Conservation (phyloP, 331 rosid genomes). For the Quercus lobata region DNA sequence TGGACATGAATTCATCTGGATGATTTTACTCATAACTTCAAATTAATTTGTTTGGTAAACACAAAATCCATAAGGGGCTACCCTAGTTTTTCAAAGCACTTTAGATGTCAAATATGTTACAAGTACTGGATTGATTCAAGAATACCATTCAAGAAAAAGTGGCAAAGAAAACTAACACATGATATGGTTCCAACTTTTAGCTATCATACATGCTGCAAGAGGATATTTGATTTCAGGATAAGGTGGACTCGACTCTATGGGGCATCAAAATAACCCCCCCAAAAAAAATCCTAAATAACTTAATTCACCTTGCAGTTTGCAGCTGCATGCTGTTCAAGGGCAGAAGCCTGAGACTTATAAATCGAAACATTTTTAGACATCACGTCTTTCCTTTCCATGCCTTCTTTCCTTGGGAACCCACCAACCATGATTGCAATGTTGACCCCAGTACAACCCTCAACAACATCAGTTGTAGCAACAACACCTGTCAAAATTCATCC, state of each 20-base stretch:
- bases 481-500: slow-evolving; percentile 48
- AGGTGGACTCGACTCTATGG: not conserved
- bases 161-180: too few relatives aligned
- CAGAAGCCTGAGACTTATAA: slow-evolving; percentile 95
- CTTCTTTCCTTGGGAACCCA: slow-evolving; percentile 92
- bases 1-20: not conserved
- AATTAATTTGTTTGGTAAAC: not conserved
- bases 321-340: slow-evolving; percentile 84
- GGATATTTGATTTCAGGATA: not conserved
- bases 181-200: not conserved
- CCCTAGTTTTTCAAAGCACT: not conserved
- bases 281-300: not conserved
- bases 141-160: not conserved
- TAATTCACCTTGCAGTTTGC: slow-evolving; percentile 73
- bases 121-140: not conserved
- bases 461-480: slow-evolving; percentile 88
- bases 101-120: not conserved
- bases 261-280: not conserved
- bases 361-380: slow-evolving; percentile 87
- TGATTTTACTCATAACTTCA: not conserved
- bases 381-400: slow-evolving; percentile 90
- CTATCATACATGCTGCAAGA: not conserved
- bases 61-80: not conserved
- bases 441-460: slow-evolving; percentile 96
- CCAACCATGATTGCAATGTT: slow-evolving; percentile 84